phyloP scores from a whole-genome alignment of 1,284 basidiomycete genomes.

The Gymnopus androsaceus region DNA sequence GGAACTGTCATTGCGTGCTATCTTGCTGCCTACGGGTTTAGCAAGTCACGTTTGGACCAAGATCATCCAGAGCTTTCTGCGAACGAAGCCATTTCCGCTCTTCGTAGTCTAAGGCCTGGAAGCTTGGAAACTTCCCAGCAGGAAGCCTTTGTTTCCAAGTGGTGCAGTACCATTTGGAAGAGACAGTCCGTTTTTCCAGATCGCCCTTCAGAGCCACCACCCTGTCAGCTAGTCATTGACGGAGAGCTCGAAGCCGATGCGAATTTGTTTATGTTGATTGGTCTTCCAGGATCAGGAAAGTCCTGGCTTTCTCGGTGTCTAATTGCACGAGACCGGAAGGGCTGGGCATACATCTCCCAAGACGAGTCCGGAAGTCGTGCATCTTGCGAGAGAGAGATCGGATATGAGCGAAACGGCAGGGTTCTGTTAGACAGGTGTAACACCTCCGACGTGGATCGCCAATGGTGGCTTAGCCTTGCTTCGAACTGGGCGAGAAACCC shows the following conservation, averaged over 20 bases:
- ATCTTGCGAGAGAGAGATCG: slow-evolving; percentile 52
- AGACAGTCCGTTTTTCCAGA: slow-evolving; percentile 50
- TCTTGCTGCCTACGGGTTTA: slow-evolving; percentile 57
- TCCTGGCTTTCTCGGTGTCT: slow-evolving; percentile 54
- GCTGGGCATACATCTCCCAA: slow-evolving; percentile 52
- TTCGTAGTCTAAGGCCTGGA: slow-evolving; percentile 53
- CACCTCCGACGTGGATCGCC: slow-evolving; percentile 46
- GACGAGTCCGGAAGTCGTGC: slow-evolving; percentile 55
- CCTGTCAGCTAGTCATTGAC: slow-evolving; percentile 46
- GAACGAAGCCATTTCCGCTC: slow-evolving; percentile 44
- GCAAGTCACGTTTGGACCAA: slow-evolving; percentile 34
- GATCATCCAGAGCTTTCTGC: slow-evolving; percentile 51
- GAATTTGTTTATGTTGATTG: slow-evolving; percentile 56
- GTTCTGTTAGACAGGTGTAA: slow-evolving; percentile 62
- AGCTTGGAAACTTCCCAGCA: slow-evolving; percentile 59
- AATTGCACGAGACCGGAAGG: slow-evolving; percentile 41
- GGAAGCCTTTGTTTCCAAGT: slow-evolving; percentile 54
- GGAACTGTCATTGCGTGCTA: slow-evolving; percentile 65
- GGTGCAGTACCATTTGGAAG: slow-evolving; percentile 64
- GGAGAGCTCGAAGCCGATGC: slow-evolving; percentile 35
- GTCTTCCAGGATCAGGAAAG: slow-evolving; percentile 63
- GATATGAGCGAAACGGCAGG: slow-evolving; percentile 36
- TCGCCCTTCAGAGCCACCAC: slow-evolving; percentile 48
- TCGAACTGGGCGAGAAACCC: slow-evolving; percentile 46
- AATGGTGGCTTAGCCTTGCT: slow-evolving; percentile 51